phyloP scores from a whole-genome alignment of 345 rosid genomes.

The Camelina neglecta region DNA sequence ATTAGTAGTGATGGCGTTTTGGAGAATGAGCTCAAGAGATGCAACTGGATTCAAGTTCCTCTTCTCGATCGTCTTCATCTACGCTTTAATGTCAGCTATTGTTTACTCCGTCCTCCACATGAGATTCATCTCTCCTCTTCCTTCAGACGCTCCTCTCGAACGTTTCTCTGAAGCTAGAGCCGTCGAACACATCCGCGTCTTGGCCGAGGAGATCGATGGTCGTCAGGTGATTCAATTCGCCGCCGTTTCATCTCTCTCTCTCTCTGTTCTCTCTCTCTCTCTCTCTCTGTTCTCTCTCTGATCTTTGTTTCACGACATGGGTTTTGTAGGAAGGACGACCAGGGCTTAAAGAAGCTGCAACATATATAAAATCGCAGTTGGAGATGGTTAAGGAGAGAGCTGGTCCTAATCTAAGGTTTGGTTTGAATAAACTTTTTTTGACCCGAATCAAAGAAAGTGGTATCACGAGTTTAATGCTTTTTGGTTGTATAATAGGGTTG shows the following conservation, averaged over 20 bases:
- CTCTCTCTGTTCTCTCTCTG: background rate
- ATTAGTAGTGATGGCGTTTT: slow-evolving; percentile 52
- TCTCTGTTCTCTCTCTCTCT: background rate
- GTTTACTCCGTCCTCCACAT: slow-evolving; percentile 64
- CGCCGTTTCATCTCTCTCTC: slow-evolving; percentile 19
- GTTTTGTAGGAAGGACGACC: slow-evolving; percentile 81
- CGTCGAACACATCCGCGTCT: slow-evolving; percentile 75
- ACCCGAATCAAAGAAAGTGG: slow-evolving; percentile 14
- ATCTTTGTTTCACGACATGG: background rate
- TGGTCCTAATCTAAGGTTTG: slow-evolving; percentile 70
- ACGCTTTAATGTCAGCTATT: slow-evolving; percentile 64
- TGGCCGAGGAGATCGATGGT: slow-evolving; percentile 70
- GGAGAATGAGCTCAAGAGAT: slow-evolving; percentile 57
- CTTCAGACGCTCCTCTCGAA: slow-evolving; percentile 77
- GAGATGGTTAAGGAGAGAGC: slow-evolving; percentile 76
- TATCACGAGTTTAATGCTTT: slow-evolving; percentile 2
- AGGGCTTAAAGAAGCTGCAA: slow-evolving; percentile 84
- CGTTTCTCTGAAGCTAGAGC: slow-evolving; percentile 97
- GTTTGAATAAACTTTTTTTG: background rate
- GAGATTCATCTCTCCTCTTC: slow-evolving; percentile 72
- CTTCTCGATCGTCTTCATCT: slow-evolving; percentile 56
- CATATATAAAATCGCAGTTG: slow-evolving; percentile 71
- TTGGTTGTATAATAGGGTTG: slow-evolving; percentile 58
- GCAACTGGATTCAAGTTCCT: slow-evolving; percentile 69
- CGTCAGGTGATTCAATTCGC: slow-evolving; percentile 82